These are phyloP conservation scores for Trametes sanguinea DNA, from an alignment of 768 basidiomycete genomes.

Conservation along the genomic window DNA sequence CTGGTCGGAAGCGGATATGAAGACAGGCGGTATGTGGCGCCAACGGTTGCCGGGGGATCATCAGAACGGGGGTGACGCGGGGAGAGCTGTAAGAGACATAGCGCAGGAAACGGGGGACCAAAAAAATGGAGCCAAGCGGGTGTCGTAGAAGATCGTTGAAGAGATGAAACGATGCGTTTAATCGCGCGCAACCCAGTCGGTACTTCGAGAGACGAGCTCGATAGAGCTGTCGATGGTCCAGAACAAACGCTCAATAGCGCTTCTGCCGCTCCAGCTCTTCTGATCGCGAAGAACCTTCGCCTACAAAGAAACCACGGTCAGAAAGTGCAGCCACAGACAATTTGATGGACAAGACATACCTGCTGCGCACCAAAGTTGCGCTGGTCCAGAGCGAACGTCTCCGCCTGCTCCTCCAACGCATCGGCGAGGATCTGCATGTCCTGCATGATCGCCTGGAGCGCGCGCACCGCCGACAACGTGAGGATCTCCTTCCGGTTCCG, in stretches of 20 bases:
- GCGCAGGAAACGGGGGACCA: background rate
- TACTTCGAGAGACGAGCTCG: constrained; percentile 81
- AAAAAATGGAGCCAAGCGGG: background rate
- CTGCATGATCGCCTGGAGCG: constrained; percentile 81
- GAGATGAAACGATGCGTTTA: constrained; percentile 15
- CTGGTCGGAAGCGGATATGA: background rate
- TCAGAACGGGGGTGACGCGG: constrained; percentile 4
- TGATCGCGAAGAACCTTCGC: constrained; percentile 97
- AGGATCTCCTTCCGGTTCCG: constrained; percentile 80
- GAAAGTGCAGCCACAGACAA: background rate
- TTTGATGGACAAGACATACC: constrained; percentile 46
- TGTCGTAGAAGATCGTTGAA: background rate
- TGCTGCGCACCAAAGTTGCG: constrained; percentile 97
- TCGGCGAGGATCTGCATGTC: constrained; percentile 87
- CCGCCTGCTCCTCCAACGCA: constrained; percentile 88
- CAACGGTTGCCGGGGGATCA: background rate
- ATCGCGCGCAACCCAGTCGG: constrained; percentile 69
- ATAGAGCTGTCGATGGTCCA: constrained; percentile 92
- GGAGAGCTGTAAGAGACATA: background rate
- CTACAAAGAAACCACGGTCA: constrained; percentile 40
- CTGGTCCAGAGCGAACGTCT: constrained; percentile 90
- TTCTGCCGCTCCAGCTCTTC: constrained; percentile 91
- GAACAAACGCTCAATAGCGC: constrained; percentile 88
- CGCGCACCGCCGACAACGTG: constrained; percentile 70
- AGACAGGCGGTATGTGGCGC: constrained; percentile 4